Evolutionary conservation across 495 filamentous ascomycete genomes (phyloP).

Genomic region (Cenococcum geophilum): DNA sequence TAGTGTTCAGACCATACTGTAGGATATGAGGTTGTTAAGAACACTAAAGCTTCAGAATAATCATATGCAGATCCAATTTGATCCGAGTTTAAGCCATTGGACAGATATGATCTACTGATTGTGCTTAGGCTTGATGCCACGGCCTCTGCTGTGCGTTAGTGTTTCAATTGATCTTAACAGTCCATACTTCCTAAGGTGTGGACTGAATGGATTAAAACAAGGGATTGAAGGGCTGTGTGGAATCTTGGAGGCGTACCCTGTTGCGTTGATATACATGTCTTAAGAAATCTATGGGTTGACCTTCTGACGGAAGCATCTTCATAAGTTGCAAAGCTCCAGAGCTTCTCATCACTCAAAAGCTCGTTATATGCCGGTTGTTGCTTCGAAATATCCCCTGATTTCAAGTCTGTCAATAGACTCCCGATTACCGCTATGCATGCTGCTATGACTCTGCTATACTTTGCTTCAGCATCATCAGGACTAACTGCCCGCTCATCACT

Average conservation of each 20-base stretch:
- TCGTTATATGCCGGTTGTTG: conserved; percentile 44
- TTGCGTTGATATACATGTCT: conserved; percentile 41
- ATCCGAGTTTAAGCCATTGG: conserved; percentile 57
- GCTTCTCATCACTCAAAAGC: conserved; percentile 56
- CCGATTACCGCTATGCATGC: conserved; percentile 54
- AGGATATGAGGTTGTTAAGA: conserved; percentile 56
- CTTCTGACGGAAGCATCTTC: conserved; percentile 67
- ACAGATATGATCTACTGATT: conserved; percentile 60
- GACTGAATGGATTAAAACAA: background rate
- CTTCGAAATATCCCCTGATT: conserved; percentile 31
- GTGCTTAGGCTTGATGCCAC: conserved; percentile 49
- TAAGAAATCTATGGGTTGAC: conserved; percentile 61
- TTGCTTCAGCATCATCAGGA: conserved; percentile 74
- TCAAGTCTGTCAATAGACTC: conserved; percentile 44
- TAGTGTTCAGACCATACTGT: conserved; percentile 70
- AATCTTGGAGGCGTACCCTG: conserved; percentile 31
- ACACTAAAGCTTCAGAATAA: conserved; percentile 55
- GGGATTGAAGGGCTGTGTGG: too few species aligned
- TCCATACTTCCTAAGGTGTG: background rate
- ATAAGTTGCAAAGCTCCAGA: conserved; percentile 70
- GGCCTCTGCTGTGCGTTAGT: conserved; percentile 29
- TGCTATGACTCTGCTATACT: conserved; percentile 73
- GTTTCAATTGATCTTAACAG: background rate
- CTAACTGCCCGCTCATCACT: conserved; percentile 82
- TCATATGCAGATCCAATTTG: conserved; percentile 70